These are phyloP conservation scores for Rhynchospora pubera DNA, from an alignment of 176 grass and related monocot species.

Conservation along the genomic window DNA sequence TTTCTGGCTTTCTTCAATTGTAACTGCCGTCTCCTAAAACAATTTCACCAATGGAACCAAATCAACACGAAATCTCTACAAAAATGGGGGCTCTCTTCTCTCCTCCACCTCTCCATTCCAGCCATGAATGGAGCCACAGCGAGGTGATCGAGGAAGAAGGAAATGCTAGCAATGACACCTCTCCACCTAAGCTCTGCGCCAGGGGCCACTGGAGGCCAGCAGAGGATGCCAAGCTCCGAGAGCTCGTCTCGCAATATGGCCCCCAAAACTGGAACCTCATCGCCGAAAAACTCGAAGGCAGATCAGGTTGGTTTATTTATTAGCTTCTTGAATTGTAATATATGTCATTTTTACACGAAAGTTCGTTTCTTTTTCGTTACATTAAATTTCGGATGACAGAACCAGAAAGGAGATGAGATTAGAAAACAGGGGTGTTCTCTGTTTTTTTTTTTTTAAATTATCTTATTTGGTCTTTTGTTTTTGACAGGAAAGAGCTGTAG, in stretches of 20 bases:
- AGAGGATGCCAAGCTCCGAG: slow-evolving; percentile 73
- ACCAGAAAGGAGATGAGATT: neutral
- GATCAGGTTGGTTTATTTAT: slow-evolving; percentile 55
- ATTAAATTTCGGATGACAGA: neutral
- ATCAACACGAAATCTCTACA: neutral
- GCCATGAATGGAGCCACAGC: neutral
- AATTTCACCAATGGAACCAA: neutral
- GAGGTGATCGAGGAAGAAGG: slow-evolving; percentile 23
- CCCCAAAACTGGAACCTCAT: slow-evolving; percentile 95
- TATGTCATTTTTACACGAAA: neutral
- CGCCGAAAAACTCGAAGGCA: slow-evolving; percentile 72
- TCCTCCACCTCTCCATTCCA: slow-evolving; percentile 18
- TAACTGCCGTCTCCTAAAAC: neutral
- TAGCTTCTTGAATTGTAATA: neutral
- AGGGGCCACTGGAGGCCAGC: slow-evolving; percentile 76
- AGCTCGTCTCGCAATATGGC: slow-evolving; percentile 53
- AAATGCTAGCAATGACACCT: neutral
- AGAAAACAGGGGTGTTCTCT: neutral
- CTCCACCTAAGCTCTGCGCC: slow-evolving; percentile 38
- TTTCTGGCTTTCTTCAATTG: neutral
- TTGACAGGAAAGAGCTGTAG: slow-evolving; percentile 76
- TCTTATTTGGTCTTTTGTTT: neutral
- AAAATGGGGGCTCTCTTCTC: slow-evolving; percentile 13
- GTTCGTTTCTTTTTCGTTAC: neutral
- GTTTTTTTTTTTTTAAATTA: too few species aligned